Evolutionary conservation across 768 basidiomycete species (phyloP), one percentile per base, ranked within the genome.

Genomic region (Chlorophyllum brunneum): DNA sequence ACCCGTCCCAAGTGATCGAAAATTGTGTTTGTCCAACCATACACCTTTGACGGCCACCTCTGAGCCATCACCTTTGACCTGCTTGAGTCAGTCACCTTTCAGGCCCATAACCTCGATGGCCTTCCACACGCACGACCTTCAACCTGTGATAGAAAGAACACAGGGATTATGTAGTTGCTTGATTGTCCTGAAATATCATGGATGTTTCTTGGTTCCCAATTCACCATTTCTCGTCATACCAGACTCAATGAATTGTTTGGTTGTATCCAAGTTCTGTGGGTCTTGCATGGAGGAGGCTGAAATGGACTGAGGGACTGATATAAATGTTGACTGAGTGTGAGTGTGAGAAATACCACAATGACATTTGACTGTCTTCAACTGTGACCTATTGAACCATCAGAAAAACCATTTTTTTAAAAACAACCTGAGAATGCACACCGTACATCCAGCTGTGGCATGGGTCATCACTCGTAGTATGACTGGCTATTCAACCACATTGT

Each of bases 31-130:
- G 26, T 60, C 57, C 1, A 61, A 39, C 60, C 60, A 63, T 3
- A 56, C 57, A 47, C 61, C 59, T 49, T 61, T 60, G 16, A 63
- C 23, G 7, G 56, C 58, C 1, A 49, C 36, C 3, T 24, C 9
- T 13, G 7, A 26, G 29, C 43, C 54, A 26, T 55, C 20, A 23
- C 24, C 31, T 13, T 47, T 42, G 27, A 31, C 51, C 13, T 37
- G 10, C 44, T 48, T 36, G 18, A 37, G 39, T 16, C 36, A 16
- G 13, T 40, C 40, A 31, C 23, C 23, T 16, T 46, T 39, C 16
- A 33, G 23, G 10, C 42, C 45, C 9, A 18, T n/a, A 24, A 55
- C 47, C 34, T 56, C 39, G 11, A 24, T 24, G 16, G 52, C 59
- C 22, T 50, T 16, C 59, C 54, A 58, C 8, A 60, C 48, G 6